Evolutionary conservation across 768 basidiomycete genomes (phyloP), one percentile per base, ranked within the genome.

Genomic region (Termitomyces sp.): DNA sequence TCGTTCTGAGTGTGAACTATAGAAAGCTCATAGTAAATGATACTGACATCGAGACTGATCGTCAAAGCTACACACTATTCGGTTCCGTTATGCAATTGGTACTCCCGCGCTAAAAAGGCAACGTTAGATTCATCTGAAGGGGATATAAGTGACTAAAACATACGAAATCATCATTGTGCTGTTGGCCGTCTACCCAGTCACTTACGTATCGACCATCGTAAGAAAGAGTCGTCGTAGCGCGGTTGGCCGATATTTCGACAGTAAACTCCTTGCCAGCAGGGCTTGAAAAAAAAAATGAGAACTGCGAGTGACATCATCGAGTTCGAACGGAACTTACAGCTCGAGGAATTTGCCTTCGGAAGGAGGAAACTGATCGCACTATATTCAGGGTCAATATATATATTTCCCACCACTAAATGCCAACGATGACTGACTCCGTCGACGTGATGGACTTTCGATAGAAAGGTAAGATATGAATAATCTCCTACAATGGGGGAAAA

Each of bases 1-100:
- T 78, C 67, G 60, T 82, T 81, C 59, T 80, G 79, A 3, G 80
- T 72, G 63, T 83, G 82, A 66, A 83, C 81, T 83, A 44, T 16
- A 56, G 57, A 11, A 59, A 55, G 33, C 18, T 3, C 6, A 18
- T 26, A 18, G 16, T 41, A 32, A 35, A 54, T 18, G 51, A 55
- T 22, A 50, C 40, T 26, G 32, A 10, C 26, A 46, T 28, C 14
- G 20, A 28, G 20, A 26, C 14, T 38, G 26, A 33, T 49, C 32
- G 41, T 8, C 20, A 48, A 51, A 22, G 40, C 22, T 28, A 71
- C 79, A 58, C 38, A 82, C 81, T 72, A 63, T 83, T 83, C 6
- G 80, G 81, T 1, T 66, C 64, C 2, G 65, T 74, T 58, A 83
- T 82, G 60, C 81, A 83, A 4, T 71, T 67, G 57, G 76, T 74